These are phyloP conservation scores for Phlegmacium glaucopus DNA, from an alignment of 768 basidiomycete species.

Conservation along the genomic window DNA sequence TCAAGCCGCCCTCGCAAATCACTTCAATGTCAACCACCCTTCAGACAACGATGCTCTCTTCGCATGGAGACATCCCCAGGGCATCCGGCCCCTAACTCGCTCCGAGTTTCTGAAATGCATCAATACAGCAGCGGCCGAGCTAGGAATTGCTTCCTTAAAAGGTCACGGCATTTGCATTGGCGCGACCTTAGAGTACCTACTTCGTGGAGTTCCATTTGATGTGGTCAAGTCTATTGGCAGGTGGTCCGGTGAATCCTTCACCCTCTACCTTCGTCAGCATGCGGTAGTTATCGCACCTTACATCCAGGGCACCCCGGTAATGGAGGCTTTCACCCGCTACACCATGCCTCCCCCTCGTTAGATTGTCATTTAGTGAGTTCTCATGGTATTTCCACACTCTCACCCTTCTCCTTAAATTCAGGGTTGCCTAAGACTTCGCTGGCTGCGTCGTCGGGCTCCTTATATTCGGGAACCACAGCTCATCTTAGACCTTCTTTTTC, in stretches of 20 bases:
- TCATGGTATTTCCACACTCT: background rate
- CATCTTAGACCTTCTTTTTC: too few species aligned
- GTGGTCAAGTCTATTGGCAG: conserved; percentile 25
- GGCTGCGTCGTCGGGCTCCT: too few species aligned
- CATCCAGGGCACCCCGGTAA: background rate
- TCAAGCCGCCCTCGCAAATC: conserved; percentile 12
- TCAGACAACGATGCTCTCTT: conserved; percentile 7
- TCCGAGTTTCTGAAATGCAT: conserved; percentile 4
- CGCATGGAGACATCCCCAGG: background rate
- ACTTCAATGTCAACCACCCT: conserved; percentile 24
- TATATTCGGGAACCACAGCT: too few species aligned
- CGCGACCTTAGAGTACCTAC: conserved; percentile 21
- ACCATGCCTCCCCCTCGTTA: background rate
- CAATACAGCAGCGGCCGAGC: conserved; percentile 4
- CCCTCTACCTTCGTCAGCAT: conserved; percentile 25
- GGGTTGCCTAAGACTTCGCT: too few species aligned
- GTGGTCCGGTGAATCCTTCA: conserved; percentile 30
- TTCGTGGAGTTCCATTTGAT: conserved; percentile 18
- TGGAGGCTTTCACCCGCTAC: background rate
- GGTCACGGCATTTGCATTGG: conserved; percentile 31
- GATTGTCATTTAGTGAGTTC: background rate
- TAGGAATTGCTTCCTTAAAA: conserved; percentile 8
- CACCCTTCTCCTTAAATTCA: too few species aligned
- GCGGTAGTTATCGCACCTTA: conserved; percentile 4
- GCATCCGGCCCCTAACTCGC: conserved; percentile 1